Evolutionary conservation across 2,329 filamentous ascomycete genomes (phyloP).

Genomic region (Fusarium verrucosum): DNA sequence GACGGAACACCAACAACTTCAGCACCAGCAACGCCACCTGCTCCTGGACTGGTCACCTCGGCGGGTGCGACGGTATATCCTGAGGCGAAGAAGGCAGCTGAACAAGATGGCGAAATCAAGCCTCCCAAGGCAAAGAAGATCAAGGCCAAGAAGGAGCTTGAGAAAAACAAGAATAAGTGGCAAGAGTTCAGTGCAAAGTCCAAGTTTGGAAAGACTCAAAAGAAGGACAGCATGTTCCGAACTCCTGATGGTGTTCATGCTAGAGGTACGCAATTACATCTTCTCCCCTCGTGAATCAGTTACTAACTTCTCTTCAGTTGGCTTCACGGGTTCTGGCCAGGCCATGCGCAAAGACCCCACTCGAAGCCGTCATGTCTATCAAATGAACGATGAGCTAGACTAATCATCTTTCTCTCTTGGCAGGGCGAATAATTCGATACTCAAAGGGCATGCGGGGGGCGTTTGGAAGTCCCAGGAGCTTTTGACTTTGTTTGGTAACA

Average conservation of each 20-base stretch:
- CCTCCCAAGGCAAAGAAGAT: conserved; percentile 86
- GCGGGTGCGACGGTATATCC: conserved; percentile 67
- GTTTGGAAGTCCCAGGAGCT: conserved; percentile 40
- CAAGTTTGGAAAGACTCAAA: conserved; percentile 71
- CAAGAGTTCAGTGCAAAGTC: conserved; percentile 87
- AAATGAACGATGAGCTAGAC: conserved; percentile 78
- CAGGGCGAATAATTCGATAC: conserved; percentile 39
- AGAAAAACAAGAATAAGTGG: conserved; percentile 93
- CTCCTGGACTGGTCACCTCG: conserved; percentile 60
- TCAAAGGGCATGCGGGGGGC: conserved; percentile 36
- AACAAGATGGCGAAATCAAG: conserved; percentile 74
- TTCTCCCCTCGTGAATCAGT: neutral
- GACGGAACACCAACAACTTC: conserved; percentile 71
- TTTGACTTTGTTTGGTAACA: conserved; percentile 50
- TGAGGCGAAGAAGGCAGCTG: conserved; percentile 69
- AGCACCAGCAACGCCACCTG: conserved; percentile 51
- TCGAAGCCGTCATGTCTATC: conserved; percentile 84
- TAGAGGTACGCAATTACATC: conserved; percentile 69
- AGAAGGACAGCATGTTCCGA: conserved; percentile 97
- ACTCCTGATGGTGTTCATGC: conserved; percentile 87
- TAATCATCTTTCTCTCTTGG: conserved; percentile 53
- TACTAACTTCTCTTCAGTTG: conserved; percentile 68
- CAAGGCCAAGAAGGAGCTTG: conserved; percentile 89
- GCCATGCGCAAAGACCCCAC: conserved; percentile 92
- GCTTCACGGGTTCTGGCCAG: conserved; percentile 94